Evolutionary conservation across 2,329 filamentous ascomycete genomes (phyloP).

Genomic region (Penicillium brasilianum): DNA sequence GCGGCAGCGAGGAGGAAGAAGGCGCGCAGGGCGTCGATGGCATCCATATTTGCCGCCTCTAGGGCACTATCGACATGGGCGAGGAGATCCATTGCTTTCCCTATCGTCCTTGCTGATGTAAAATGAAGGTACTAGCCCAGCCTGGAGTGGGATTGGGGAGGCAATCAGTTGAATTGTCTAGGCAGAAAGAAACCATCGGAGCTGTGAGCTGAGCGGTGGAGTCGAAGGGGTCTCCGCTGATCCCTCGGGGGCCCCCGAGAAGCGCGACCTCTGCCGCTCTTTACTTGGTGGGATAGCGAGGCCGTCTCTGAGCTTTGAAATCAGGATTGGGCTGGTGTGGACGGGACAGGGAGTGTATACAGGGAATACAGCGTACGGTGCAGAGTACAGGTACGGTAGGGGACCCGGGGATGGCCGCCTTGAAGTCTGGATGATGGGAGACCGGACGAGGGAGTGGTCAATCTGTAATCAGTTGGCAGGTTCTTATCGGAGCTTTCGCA

Average conservation of each 20-base stretch:
- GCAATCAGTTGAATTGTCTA: background rate
- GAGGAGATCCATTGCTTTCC: slow-evolving; percentile 16
- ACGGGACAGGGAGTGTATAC: background rate
- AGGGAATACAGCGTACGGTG: background rate
- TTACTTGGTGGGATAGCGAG: background rate
- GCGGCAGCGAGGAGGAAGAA: slow-evolving; percentile 47
- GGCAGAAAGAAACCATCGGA: background rate
- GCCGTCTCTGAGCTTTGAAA: background rate
- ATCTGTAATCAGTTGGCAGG: background rate
- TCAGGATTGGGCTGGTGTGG: background rate
- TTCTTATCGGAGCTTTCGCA: slow-evolving; percentile 3
- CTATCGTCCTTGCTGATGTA: background rate
- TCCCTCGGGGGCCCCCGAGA: background rate
- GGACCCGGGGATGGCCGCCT: background rate
- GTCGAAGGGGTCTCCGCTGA: background rate
- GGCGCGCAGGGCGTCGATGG: slow-evolving; percentile 41
- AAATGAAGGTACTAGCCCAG: background rate
- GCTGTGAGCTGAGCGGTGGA: background rate
- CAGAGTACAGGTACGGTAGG: background rate
- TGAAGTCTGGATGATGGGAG: background rate
- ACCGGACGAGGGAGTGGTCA: background rate
- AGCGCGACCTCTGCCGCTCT: background rate
- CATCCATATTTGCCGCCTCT: slow-evolving; percentile 35
- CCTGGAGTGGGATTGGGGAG: background rate
- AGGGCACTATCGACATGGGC: slow-evolving; percentile 23